These are phyloP conservation scores for Trypethelium eluteriae DNA, from an alignment of 495 filamentous ascomycete species.

Conservation along the genomic window DNA sequence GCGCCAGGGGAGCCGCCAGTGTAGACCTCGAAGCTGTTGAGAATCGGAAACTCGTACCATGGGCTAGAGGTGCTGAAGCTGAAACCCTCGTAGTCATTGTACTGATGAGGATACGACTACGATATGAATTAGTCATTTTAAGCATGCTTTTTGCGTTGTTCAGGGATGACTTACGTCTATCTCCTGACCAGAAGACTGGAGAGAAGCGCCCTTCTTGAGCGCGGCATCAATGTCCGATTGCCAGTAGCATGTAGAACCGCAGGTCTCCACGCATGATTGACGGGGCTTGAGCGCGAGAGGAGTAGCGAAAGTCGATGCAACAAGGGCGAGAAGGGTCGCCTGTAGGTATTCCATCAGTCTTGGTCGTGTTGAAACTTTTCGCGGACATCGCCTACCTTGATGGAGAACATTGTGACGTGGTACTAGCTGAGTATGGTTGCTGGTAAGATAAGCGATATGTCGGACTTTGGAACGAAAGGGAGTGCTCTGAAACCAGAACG, in stretches of 20 bases:
- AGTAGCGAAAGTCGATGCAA: constrained; percentile 1
- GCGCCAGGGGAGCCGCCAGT: constrained; percentile 58
- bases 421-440: not conserved
- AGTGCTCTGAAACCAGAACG: not conserved
- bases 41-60: constrained; percentile 67
- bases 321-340: constrained; percentile 9
- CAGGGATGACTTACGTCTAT: not conserved
- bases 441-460: too few relatives aligned
- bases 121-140: not conserved
- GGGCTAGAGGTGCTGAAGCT: constrained; percentile 51
- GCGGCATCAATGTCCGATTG: not conserved
- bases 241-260: not conserved
- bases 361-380: not conserved
- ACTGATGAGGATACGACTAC: constrained; percentile 55
- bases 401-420: not conserved
- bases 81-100: constrained; percentile 70
- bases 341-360: not conserved
- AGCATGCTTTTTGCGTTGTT: not conserved
- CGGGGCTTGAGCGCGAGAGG: constrained; percentile 11
- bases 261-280: constrained; percentile 14
- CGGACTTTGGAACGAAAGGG: too few relatives aligned
- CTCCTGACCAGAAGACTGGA: constrained; percentile 10
- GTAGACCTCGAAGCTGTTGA: constrained; percentile 47
- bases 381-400: not conserved
- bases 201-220: not conserved